Evolutionary conservation across 2,329 filamentous ascomycete species (phyloP), one percentile per base, ranked within the genome.

Genomic region (Canariomyces notabilis): DNA sequence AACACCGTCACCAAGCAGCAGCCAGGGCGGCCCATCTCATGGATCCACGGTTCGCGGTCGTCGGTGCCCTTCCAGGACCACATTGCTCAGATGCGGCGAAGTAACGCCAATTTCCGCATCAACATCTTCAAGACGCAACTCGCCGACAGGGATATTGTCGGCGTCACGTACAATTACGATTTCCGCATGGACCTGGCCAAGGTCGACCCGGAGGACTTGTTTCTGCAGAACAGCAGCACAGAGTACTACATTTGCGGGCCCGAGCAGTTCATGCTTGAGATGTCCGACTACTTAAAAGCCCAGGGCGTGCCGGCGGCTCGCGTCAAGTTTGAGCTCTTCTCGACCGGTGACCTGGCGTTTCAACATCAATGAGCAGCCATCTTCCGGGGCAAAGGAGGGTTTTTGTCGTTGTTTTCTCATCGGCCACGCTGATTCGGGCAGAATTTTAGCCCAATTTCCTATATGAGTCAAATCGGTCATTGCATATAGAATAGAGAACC

Each of bases 221-320:
- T 67, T 53, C 64, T 79, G 2, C 52, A 59, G 43, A 67, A 74
- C 52, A 61, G 64, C 29, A 64, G 67, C 11, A 66, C 75, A 4
- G 73, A 77, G 61, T 79, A 78, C 56, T 78, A 67, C 53, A 68
- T 79, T 40, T 79, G 75, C 50, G 76, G 76, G 0, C 74, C 75
- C 0, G 73, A 77, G 61, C 66, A 70, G 49, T 77, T 79, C 53
- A 77, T 77, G 74, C 53, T 68, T 2, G 73, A 77, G 56, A 72
- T 75, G 62, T 64, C 66, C 2, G 61, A 64, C 42, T 72, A 67
- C 37, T 61, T 76, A 40, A 61, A 65, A 44, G 53, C 61, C 9
- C 63, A 69, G 42, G 67, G 70, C 22, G 67, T 76, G 2, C 59
- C 60, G 15, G 49, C 61, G 3, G 46, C 53, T 14, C 64, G 70